Base-by-base conservation (phyloP, 306 rosid species). In the Begonia peltatifolia region DNA sequence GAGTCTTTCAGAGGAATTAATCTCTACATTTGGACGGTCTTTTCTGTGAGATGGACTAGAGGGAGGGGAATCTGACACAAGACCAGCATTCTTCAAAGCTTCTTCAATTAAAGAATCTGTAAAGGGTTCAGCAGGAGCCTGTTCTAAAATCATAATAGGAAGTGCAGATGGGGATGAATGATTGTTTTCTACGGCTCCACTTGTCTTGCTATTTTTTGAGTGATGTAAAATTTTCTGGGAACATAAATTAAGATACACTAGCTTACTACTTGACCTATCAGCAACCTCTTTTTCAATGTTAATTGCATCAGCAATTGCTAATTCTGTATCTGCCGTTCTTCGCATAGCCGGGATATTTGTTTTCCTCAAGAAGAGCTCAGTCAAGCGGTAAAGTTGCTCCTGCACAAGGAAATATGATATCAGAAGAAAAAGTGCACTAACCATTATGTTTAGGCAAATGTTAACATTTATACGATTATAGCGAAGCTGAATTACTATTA, bases 231-330 rank as follows among this genome's bases (percentile, higher is more conserved):
- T 68, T 68, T 81, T 93, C 67, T 76, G 99, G 49, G 94, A 76
- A 73, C 95, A 86, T 50, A 92, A 81, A 72, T 92, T 92, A 56
- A 69, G 59, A 72, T 92, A 92, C 25, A 92, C 99, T 35, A 74
- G 73, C 70, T 92, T 92, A 81, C 88, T 81, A 60, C 62, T 86
- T 66, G 99, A 86, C 68, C 76, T 74, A 70, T 86, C 93, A 58
- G 84, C 93, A 71, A 86, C 80, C 62, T 62, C 95, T 66, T 75
- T 92, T 72, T 92, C 94, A 56, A 92, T 83, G 75, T 86, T 92
- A 69, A 75, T 51, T 53, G 94, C 96, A 83, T 92, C 99, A 38
- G 94, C 96, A 69, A 92, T 81, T 9, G 99, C 96, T 47, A 90
- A 79, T 72, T 90, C 99, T 47, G 93, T 83, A 57, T 76, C 76